Evolutionary conservation across 768 basidiomycete genomes (phyloP).

Genomic region (Boletus sp.): DNA sequence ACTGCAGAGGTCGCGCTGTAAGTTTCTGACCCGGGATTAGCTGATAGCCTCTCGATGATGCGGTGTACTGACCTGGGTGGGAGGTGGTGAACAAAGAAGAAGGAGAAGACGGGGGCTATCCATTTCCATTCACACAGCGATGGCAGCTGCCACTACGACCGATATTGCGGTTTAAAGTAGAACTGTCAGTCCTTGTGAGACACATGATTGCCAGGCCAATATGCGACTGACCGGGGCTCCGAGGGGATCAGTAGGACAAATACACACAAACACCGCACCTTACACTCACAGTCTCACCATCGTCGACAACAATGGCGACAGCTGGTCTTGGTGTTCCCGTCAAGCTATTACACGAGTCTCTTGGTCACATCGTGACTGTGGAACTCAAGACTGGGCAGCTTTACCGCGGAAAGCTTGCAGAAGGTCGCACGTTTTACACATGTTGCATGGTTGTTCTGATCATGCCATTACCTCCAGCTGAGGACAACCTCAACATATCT

Average conservation of each 20-base stretch:
- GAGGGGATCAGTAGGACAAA: conserved; percentile 10
- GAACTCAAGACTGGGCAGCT: conserved; percentile 97
- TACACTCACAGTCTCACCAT: conserved; percentile 7
- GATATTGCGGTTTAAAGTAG: background rate
- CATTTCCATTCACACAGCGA: background rate
- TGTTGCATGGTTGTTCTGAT: conserved; percentile 17
- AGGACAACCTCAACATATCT: conserved; percentile 97
- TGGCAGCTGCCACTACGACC: background rate
- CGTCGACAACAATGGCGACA: conserved; percentile 37
- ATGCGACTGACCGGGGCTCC: background rate
- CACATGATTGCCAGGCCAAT: background rate
- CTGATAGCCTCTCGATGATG: too few species aligned
- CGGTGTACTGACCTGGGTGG: background rate
- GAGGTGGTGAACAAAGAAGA: background rate
- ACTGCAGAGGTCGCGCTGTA: background rate
- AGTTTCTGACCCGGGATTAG: background rate
- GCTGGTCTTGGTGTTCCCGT: conserved; percentile 87
- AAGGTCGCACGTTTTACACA: conserved; percentile 50
- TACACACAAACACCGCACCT: conserved; percentile 15
- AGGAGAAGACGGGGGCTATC: background rate
- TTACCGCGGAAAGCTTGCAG: conserved; percentile 94
- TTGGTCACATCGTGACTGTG: conserved; percentile 96
- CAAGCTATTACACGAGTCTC: conserved; percentile 92
- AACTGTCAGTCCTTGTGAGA: background rate
- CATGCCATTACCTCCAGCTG: conserved; percentile 55